Evolutionary conservation across 306 rosid species (phyloP).

Genomic region (Clitoria ternatea): DNA sequence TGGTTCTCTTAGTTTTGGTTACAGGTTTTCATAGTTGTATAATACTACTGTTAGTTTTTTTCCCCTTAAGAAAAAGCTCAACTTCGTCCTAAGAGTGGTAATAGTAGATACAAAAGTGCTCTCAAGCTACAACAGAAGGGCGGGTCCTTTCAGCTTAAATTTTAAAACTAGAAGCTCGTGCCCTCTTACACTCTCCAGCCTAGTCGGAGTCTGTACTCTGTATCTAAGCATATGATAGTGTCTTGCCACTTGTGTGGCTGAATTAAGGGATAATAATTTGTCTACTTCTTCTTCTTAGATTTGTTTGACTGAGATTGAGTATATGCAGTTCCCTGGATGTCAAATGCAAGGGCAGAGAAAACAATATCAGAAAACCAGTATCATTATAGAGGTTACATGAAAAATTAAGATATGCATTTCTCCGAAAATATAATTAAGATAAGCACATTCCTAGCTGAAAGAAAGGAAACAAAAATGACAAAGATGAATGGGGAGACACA

Average conservation of each 20-base stretch:
- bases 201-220: not conserved
- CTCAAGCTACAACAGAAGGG: constrained; percentile 43
- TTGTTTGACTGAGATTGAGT: constrained; percentile 43
- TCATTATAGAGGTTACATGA: not conserved
- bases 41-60: not conserved
- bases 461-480: not conserved
- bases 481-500: not conserved
- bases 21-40: not conserved
- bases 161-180: constrained; percentile 31
- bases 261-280: constrained; percentile 12
- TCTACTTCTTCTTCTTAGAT: constrained; percentile 71
- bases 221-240: too few species aligned
- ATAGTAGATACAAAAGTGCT: not conserved
- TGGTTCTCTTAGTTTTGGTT: too few species aligned
- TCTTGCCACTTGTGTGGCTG: constrained; percentile 32
- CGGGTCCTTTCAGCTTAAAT: constrained; percentile 30
- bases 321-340: constrained; percentile 67
- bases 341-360: constrained; percentile 7
- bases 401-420: not conserved
- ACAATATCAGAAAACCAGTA: not conserved
- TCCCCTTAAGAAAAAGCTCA: not conserved
- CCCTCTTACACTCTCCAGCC: not conserved
- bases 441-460: not conserved
- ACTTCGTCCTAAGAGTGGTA: not conserved
- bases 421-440: too few species aligned